phyloP scores from a whole-genome alignment of 306 rosid species.

The Aeschynomene evenia region DNA sequence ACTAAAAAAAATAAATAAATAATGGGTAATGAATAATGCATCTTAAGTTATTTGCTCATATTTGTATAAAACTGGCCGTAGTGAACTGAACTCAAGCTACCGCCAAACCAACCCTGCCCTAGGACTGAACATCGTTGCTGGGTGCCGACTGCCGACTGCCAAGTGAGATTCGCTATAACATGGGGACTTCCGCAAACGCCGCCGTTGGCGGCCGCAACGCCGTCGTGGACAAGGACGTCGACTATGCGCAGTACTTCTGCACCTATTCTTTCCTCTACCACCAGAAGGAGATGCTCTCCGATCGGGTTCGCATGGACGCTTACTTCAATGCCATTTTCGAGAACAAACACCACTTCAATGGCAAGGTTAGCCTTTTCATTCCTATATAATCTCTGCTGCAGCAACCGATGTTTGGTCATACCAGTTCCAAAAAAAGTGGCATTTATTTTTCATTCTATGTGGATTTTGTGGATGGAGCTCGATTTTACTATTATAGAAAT shows the following conservation, averaged over 20 bases:
- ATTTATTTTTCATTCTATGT: neutral
- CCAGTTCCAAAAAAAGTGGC: neutral
- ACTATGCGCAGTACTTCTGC: conserved; percentile 88
- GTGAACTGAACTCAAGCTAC: conserved; percentile 1
- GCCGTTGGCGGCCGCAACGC: conserved; percentile 34
- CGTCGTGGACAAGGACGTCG: conserved; percentile 73
- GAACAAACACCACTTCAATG: conserved; percentile 82
- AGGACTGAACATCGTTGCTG: conserved; percentile 5
- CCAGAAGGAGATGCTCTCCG: conserved; percentile 99
- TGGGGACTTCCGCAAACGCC: conserved; percentile 72
- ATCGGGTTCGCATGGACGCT: conserved; percentile 98
- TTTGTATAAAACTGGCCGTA: neutral
- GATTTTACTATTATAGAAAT: neutral
- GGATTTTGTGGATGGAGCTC: neutral
- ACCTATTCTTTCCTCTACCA: conserved; percentile 90
- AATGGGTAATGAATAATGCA: too few species aligned
- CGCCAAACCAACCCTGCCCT: conserved; percentile 47
- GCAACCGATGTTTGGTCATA: neutral
- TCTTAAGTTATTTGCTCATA: too few species aligned
- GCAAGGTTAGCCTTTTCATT: conserved; percentile 51
- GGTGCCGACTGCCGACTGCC: neutral
- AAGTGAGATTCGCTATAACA: neutral
- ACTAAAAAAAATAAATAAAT: too few species aligned
- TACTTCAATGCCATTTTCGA: conserved; percentile 74
- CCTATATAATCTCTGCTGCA: neutral